Evolutionary conservation across 495 filamentous ascomycete genomes (phyloP).

Genomic region (Aspergillus steynii): DNA sequence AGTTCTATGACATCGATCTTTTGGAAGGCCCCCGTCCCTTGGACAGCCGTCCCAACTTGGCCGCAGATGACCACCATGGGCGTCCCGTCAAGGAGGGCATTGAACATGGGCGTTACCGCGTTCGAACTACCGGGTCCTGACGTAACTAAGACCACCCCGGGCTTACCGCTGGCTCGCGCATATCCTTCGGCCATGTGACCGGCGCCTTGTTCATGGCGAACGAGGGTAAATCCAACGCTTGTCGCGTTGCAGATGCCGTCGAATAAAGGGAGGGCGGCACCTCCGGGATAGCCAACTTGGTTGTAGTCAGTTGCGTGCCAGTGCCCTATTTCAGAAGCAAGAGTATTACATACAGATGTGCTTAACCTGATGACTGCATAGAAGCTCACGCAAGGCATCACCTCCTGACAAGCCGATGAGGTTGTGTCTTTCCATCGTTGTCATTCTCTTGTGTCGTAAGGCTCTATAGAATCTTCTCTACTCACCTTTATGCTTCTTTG

Average conservation of each 20-base stretch:
- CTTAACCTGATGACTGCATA: slow-evolving; percentile 87
- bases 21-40: slow-evolving; percentile 61
- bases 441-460: no score
- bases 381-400: slow-evolving; percentile 99
- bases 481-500: background rate
- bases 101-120: slow-evolving; percentile 62
- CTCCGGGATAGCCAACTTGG: slow-evolving; percentile 48
- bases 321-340: background rate
- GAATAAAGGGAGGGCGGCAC: slow-evolving; percentile 55
- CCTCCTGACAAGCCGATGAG: slow-evolving; percentile 95
- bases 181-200: slow-evolving; percentile 70
- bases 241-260: slow-evolving; percentile 64
- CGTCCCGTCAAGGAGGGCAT: slow-evolving; percentile 62
- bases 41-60: slow-evolving; percentile 55
- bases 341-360: slow-evolving; percentile 71
- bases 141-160: slow-evolving; percentile 66
- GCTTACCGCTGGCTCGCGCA: slow-evolving; percentile 57
- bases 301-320: no score
- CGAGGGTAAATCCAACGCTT: slow-evolving; percentile 61
- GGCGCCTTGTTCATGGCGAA: slow-evolving; percentile 64
- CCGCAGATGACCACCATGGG: slow-evolving; percentile 64
- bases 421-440: slow-evolving; percentile 45
- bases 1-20: slow-evolving; percentile 63
- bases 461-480: no score
- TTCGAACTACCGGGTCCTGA: slow-evolving; percentile 67